phyloP scores from a whole-genome alignment of 2,329 filamentous ascomycete genomes.

The Talaromyces sp. region DNA sequence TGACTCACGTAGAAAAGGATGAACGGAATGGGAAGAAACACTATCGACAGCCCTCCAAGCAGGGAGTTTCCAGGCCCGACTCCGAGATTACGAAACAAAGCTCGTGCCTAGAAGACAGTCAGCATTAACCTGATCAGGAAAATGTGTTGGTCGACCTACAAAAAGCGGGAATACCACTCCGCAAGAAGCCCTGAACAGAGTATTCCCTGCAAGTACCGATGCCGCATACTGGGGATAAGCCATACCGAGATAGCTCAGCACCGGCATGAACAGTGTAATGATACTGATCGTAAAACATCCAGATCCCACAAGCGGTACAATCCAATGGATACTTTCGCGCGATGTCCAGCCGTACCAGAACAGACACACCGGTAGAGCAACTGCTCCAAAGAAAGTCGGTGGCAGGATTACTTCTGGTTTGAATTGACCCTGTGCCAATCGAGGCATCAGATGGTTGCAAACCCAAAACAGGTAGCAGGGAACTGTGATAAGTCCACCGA shows the following conservation, averaged over 20 bases:
- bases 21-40: constrained; percentile 13
- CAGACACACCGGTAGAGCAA: constrained; percentile 52
- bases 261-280: constrained; percentile 40
- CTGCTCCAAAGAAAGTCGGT: constrained; percentile 54
- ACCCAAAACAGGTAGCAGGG: constrained; percentile 50
- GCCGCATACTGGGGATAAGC: constrained; percentile 32
- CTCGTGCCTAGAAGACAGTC: neutral
- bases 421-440: constrained; percentile 51
- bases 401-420: constrained; percentile 54
- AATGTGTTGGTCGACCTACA: constrained; percentile 42
- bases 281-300: constrained; percentile 35
- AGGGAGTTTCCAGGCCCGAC: constrained; percentile 11
- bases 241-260: constrained; percentile 37
- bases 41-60: constrained; percentile 2
- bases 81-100: constrained; percentile 8
- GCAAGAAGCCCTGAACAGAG: constrained; percentile 33
- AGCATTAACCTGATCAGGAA: constrained; percentile 36
- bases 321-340: constrained; percentile 41
- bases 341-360: constrained; percentile 54
- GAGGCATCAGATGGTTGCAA: constrained; percentile 55
- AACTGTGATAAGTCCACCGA: constrained; percentile 47
- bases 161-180: constrained; percentile 40
- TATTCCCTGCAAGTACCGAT: constrained; percentile 35
- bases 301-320: constrained; percentile 31
- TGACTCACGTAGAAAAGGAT: constrained; percentile 12